phyloP scores from a whole-genome alignment of 2,329 filamentous ascomycete genomes.

The Alternaria sp. region DNA sequence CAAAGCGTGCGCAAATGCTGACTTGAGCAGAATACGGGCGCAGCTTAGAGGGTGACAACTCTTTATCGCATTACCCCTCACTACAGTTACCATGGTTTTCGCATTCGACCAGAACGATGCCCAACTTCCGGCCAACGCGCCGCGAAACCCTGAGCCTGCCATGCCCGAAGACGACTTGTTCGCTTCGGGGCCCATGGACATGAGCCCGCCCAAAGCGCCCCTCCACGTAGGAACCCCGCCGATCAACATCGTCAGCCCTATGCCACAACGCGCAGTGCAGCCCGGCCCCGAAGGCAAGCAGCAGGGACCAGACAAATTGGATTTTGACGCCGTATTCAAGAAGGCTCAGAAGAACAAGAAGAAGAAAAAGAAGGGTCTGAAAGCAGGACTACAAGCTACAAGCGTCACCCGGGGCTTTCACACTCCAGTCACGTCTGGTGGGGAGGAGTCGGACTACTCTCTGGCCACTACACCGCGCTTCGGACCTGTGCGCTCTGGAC shows the following conservation, averaged over 20 bases:
- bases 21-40: slow-evolving; percentile 29
- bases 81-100: slow-evolving; percentile 40
- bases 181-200: slow-evolving; percentile 31
- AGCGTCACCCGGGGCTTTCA: slow-evolving; percentile 57
- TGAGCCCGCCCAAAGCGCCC: slow-evolving; percentile 27
- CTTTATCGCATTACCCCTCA: slow-evolving; percentile 16
- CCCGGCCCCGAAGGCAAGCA: slow-evolving; percentile 30
- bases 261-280: slow-evolving; percentile 37
- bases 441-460: slow-evolving; percentile 62
- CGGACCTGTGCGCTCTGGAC: slow-evolving; percentile 51
- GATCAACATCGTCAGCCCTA: slow-evolving; percentile 44
- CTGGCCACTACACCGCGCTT: slow-evolving; percentile 51
- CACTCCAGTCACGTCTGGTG: slow-evolving; percentile 59
- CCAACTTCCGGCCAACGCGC: slow-evolving; percentile 27
- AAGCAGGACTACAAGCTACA: slow-evolving; percentile 38
- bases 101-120: slow-evolving; percentile 45
- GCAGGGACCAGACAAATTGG: slow-evolving; percentile 44
- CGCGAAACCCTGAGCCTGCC: slow-evolving; percentile 6
- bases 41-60: slow-evolving; percentile 11
- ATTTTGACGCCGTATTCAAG: slow-evolving; percentile 47
- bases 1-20: slow-evolving; percentile 25
- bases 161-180: slow-evolving; percentile 25
- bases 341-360: slow-evolving; percentile 49
- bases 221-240: slow-evolving; percentile 44
- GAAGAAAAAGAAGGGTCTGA: slow-evolving; percentile 45